Conservation (phyloP, 176 grass and related monocot genomes). For the Cenchrus purpureus region DNA sequence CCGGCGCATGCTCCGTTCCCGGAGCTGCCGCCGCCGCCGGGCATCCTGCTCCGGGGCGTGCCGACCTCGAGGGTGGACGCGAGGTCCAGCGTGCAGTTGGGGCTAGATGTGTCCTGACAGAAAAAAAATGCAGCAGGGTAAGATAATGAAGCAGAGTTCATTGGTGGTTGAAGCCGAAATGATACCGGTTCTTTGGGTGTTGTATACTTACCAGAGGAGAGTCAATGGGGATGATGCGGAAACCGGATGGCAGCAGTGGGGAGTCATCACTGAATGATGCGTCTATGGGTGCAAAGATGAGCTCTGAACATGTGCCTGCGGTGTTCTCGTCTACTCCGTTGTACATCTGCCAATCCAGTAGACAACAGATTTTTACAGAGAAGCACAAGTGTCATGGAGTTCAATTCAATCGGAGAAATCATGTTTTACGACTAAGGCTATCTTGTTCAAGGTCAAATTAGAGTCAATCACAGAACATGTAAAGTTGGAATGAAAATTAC, state of each 20-base stretch:
- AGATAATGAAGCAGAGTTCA: not conserved
- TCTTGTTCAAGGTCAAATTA: not conserved
- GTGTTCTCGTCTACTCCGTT: conserved; percentile 80
- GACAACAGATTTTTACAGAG: conserved; percentile 21
- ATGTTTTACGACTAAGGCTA: not conserved
- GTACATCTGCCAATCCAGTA: conserved; percentile 70
- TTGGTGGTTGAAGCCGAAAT: not conserved
- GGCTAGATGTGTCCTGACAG: conserved; percentile 45
- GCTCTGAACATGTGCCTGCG: conserved; percentile 76
- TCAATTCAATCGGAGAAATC: not conserved
- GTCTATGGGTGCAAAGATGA: conserved; percentile 92
- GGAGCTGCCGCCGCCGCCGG: not conserved
- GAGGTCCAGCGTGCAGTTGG: conserved; percentile 83
- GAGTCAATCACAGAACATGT: not conserved
- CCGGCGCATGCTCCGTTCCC: not conserved
- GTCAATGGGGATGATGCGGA: conserved; percentile 90
- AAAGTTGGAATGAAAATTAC: conserved; percentile 42
- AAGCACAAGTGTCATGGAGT: not conserved
- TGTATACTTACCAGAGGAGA: conserved; percentile 57
- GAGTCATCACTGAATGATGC: conserved; percentile 93
- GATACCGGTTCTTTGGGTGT: not conserved
- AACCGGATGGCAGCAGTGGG: conserved; percentile 82
- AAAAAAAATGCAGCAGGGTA: not conserved
- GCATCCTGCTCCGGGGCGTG: conserved; percentile 46
- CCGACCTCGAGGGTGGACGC: conserved; percentile 84